These are phyloP conservation scores for Saxispiralis lemnorum DNA, from an alignment of 495 filamentous ascomycete species.

Conservation along the genomic window DNA sequence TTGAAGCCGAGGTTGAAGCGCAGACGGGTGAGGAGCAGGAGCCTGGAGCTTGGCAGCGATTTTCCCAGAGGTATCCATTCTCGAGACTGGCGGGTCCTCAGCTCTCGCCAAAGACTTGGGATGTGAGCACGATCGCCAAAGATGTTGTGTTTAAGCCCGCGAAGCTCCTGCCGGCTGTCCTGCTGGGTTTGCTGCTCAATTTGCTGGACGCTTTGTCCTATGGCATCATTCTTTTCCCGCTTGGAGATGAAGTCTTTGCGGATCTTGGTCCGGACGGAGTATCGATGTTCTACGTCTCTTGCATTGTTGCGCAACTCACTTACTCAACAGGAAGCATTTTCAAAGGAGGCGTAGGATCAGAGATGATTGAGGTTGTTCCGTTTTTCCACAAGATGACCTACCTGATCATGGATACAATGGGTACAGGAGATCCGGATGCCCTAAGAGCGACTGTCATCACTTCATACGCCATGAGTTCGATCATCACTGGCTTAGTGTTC, in stretches of 20 bases:
- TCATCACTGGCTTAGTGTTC: slow-evolving; percentile 81
- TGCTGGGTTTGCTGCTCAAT: slow-evolving; percentile 77
- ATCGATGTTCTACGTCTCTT: slow-evolving; percentile 97
- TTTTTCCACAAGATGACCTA: slow-evolving; percentile 27
- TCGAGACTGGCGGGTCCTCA: slow-evolving; percentile 7
- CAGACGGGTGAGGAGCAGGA: slow-evolving; percentile 7
- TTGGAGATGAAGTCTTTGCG: slow-evolving; percentile 68
- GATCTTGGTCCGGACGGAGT: slow-evolving; percentile 79
- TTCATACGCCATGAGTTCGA: slow-evolving; percentile 75
- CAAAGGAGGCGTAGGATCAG: slow-evolving; percentile 83
- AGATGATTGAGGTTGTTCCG: slow-evolving; percentile 44
- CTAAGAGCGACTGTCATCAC: slow-evolving; percentile 85
- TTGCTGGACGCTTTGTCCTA: slow-evolving; percentile 90
- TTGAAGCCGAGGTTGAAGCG: slow-evolving; percentile 13
- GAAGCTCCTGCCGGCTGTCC: slow-evolving; percentile 60
- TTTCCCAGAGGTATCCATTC: slow-evolving; percentile 3
- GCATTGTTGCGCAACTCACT: slow-evolving; percentile 82
- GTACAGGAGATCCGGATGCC: slow-evolving; percentile 61
- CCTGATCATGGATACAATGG: slow-evolving; percentile 61
- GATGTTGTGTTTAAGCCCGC: slow-evolving; percentile 47
- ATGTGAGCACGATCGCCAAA: slow-evolving; percentile 44
- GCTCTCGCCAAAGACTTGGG: slow-evolving; percentile 52
- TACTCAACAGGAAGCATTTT: slow-evolving; percentile 84
- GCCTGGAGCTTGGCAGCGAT: slow-evolving; percentile 7
- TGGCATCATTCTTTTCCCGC: slow-evolving; percentile 89